A percentile compares a stretch with the other conserved stretches of the same genome.
phyloP scores from a whole-genome alignment of 2,329 filamentous ascomycete genomes.

The Colletotrichum limetticola region DNA sequence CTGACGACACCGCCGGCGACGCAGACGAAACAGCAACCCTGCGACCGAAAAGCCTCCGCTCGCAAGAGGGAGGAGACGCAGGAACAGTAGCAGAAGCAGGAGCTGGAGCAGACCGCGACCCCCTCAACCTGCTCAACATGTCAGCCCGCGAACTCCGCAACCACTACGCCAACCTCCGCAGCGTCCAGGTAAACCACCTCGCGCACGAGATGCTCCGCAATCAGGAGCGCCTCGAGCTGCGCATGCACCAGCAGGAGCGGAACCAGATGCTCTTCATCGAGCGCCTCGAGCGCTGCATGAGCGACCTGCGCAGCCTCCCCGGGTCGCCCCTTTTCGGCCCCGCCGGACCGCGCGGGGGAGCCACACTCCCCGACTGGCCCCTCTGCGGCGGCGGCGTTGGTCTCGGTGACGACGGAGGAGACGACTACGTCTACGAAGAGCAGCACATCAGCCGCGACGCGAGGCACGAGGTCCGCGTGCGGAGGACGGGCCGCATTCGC shows the following conservation, averaged over 20 bases:
- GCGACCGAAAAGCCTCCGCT: constrained; percentile 11
- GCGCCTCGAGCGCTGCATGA: constrained; percentile 31
- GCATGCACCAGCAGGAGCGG: constrained; percentile 31
- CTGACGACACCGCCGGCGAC: neutral
- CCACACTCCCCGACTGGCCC: constrained; percentile 8
- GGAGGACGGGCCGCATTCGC: neutral
- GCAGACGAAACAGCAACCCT: constrained; percentile 12
- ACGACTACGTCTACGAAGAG: constrained; percentile 26
- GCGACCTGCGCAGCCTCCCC: constrained; percentile 21
- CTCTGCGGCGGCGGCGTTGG: neutral
- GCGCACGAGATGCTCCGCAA: constrained; percentile 36
- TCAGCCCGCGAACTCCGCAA: constrained; percentile 28
- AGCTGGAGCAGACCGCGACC: neutral
- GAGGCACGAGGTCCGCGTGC: constrained; percentile 13
- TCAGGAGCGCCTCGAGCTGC: constrained; percentile 34
- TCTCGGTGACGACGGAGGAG: neutral
- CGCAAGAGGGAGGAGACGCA: neutral
- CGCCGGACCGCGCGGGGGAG: neutral
- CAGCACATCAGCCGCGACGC: constrained; percentile 19
- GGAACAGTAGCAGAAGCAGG: neutral
- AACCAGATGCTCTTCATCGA: constrained; percentile 34
- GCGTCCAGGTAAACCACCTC: constrained; percentile 20
- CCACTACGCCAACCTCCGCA: constrained; percentile 32
- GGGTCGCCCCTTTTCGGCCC: neutral
- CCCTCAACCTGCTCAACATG: constrained; percentile 4